A percentile compares a stretch with the other conserved stretches of the same genome.
Evolutionary conservation across 164 flowering plant species (phyloP).

Genomic region (Aristolochia contorta): DNA sequence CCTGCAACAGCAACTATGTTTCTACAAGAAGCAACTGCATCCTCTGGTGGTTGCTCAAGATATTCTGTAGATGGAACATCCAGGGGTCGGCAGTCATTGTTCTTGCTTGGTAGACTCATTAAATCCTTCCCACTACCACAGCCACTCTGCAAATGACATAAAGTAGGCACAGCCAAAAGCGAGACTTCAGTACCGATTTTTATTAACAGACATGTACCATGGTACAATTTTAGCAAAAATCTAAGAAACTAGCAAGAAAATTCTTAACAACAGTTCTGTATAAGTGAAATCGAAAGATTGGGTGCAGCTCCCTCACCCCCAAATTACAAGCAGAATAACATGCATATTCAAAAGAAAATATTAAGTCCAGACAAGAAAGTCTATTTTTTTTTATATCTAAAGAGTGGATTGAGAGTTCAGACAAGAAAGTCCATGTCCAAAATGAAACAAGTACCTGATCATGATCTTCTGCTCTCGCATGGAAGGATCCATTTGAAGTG

Average conservation of each 20-base stretch:
- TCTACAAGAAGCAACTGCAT: slow-evolving; percentile 7
- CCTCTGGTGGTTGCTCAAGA: slow-evolving; percentile 6
- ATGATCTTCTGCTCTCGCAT: not conserved
- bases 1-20: slow-evolving; percentile 4
- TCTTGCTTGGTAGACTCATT: not conserved
- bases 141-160: slow-evolving; percentile 18
- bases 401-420: too few relatives aligned
- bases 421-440: too few relatives aligned
- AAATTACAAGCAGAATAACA: too few relatives aligned
- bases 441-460: not conserved
- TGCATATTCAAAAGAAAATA: too few relatives aligned
- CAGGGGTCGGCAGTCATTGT: slow-evolving; percentile 3
- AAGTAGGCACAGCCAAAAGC: not conserved
- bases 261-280: too few relatives aligned
- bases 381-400: too few relatives aligned
- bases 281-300: too few relatives aligned
- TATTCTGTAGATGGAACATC: slow-evolving; percentile 5
- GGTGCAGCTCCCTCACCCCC: too few relatives aligned
- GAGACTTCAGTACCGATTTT: not conserved
- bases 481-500: slow-evolving; percentile 7
- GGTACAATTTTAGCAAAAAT: not conserved
- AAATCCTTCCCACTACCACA: not conserved
- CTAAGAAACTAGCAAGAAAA: too few relatives aligned
- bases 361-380: too few relatives aligned
- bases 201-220: not conserved